A percentile compares a stretch with the other conserved stretches of the same genome.
Evolutionary conservation across 805 yeast species (phyloP).

Genomic region (Tetrapisispora phaffii): DNA sequence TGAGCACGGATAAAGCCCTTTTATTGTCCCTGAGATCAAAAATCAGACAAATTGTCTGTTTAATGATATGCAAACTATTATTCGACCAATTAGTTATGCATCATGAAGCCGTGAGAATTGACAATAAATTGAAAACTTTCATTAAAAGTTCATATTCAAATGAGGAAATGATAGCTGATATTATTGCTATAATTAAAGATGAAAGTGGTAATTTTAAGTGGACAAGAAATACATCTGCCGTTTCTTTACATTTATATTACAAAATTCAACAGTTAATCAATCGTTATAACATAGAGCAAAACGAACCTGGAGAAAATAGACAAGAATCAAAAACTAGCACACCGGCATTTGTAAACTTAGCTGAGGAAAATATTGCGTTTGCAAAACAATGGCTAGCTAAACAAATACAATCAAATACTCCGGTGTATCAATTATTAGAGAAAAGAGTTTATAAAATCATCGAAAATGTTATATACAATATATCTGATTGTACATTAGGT

Average conservation of each 20-base stretch:
- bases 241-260: constrained; percentile 45
- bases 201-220: constrained; percentile 80
- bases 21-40: constrained; percentile 71
- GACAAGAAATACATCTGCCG: constrained; percentile 73
- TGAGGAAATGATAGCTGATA: constrained; percentile 51
- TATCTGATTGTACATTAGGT: constrained; percentile 14
- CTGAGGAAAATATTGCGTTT: constrained; percentile 31
- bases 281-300: constrained; percentile 9
- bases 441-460: constrained; percentile 45
- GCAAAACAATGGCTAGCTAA: constrained; percentile 41
- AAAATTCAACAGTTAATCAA: constrained; percentile 23
- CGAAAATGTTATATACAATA: constrained; percentile 27
- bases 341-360: background rate
- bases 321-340: constrained; percentile 8
- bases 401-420: constrained; percentile 72
- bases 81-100: constrained; percentile 55
- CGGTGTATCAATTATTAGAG: constrained; percentile 66
- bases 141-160: constrained; percentile 32
- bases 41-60: constrained; percentile 72
- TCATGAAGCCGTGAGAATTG: constrained; percentile 16
- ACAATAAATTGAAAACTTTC: constrained; percentile 28
- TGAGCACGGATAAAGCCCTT: constrained; percentile 76
- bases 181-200: constrained; percentile 70
- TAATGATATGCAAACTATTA: constrained; percentile 60
- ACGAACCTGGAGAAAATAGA: constrained; percentile 4